Evolutionary conservation across 202 grass and related monocot genomes (phyloP).

Genomic region (Digitaria exilis): DNA sequence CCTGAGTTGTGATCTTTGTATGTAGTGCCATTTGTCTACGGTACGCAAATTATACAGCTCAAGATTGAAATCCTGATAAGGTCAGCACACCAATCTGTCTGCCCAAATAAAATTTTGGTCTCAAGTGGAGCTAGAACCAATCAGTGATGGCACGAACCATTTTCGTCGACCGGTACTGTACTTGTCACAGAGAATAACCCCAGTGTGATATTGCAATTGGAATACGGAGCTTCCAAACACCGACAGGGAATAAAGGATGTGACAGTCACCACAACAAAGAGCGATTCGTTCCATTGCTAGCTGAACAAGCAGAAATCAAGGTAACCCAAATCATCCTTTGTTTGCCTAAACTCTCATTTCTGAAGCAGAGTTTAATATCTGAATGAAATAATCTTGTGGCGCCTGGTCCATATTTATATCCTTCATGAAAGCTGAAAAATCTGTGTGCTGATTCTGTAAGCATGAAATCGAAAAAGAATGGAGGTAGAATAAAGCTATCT

Average conservation of each 20-base stretch:
- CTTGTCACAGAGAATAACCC: constrained; percentile 17
- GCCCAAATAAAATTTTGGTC: not conserved
- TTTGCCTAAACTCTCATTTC: not conserved
- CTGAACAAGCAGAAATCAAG: constrained; percentile 25
- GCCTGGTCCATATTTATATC: not conserved
- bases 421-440: not conserved
- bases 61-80: constrained; percentile 1
- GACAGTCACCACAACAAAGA: not conserved
- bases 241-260: constrained; percentile 31
- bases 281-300: not conserved
- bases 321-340: not conserved
- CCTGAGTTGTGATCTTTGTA: not conserved
- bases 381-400: not conserved
- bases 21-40: not conserved
- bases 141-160: not conserved
- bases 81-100: not conserved
- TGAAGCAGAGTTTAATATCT: not conserved
- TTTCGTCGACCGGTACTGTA: not conserved
- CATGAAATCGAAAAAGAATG: constrained; percentile 30
- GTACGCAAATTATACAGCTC: not conserved
- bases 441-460: constrained; percentile 9
- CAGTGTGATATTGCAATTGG: constrained; percentile 5
- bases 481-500: constrained; percentile 49
- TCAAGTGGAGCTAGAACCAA: not conserved
- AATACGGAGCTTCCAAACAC: constrained; percentile 31